Evolutionary conservation across 768 basidiomycete genomes (phyloP).

Genomic region (Candolleomyces efflorescens): DNA sequence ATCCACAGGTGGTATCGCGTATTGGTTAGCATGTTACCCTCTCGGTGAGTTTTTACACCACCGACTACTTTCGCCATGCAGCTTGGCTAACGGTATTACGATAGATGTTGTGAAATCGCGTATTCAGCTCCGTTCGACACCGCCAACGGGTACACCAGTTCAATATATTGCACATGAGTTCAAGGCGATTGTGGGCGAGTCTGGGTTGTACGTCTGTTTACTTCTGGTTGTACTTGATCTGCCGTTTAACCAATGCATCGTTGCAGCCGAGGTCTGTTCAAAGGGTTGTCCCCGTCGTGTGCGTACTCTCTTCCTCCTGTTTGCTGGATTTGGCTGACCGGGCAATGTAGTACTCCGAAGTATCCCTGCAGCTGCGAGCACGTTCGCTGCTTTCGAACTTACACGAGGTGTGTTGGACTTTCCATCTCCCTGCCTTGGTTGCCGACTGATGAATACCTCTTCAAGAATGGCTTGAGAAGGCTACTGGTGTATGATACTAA

Average conservation of each 20-base stretch:
- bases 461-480: background rate
- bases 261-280: slow-evolving; percentile 58
- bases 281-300: slow-evolving; percentile 76
- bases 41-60: slow-evolving; percentile 44
- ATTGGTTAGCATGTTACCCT: slow-evolving; percentile 94
- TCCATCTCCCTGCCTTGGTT: background rate
- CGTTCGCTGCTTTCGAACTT: slow-evolving; percentile 86
- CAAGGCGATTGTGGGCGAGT: slow-evolving; percentile 60
- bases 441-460: background rate
- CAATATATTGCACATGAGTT: slow-evolving; percentile 76
- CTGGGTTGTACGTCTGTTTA: slow-evolving; percentile 56
- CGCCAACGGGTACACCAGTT: slow-evolving; percentile 69
- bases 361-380: slow-evolving; percentile 88
- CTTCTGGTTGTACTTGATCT: background rate
- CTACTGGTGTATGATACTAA: no score
- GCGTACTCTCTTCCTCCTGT: slow-evolving; percentile 19
- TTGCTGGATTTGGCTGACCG: background rate
- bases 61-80: background rate
- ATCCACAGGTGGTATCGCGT: slow-evolving; percentile 79
- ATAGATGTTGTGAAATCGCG: slow-evolving; percentile 90
- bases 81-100: background rate
- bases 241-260: background rate
- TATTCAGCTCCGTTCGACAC: slow-evolving; percentile 71
- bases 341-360: slow-evolving; percentile 56
- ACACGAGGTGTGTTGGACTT: slow-evolving; percentile 52